phyloP scores from a whole-genome alignment of 1,139 yeast genomes.

The Saccharomyces hybrid region DNA sequence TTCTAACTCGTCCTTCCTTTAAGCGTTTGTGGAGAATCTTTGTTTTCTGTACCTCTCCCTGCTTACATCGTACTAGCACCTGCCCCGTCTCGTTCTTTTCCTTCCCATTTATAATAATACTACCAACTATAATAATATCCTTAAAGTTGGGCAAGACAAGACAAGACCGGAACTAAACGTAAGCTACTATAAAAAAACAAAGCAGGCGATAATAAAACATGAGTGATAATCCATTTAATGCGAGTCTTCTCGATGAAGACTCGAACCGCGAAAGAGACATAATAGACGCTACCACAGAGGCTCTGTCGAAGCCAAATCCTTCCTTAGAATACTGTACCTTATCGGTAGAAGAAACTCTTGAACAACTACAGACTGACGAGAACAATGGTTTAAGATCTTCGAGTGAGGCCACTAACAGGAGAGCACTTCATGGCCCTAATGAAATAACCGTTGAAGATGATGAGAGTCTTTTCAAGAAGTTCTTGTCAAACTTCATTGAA shows the following conservation, averaged over 20 bases:
- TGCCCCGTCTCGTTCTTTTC: neutral
- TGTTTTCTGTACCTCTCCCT: neutral
- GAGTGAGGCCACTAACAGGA: slow-evolving; percentile 64
- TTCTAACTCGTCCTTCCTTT: neutral
- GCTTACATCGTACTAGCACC: neutral
- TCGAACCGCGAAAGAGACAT: slow-evolving; percentile 6
- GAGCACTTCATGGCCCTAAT: slow-evolving; percentile 58
- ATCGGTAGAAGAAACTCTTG: slow-evolving; percentile 54
- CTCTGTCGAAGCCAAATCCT: slow-evolving; percentile 29
- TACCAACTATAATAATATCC: neutral
- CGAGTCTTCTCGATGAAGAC: slow-evolving; percentile 14
- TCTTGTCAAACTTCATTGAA: slow-evolving; percentile 70
- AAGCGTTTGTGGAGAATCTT: neutral
- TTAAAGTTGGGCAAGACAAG: neutral
- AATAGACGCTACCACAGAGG: slow-evolving; percentile 14
- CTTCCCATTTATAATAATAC: neutral
- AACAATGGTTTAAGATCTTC: slow-evolving; percentile 52
- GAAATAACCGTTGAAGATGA: slow-evolving; percentile 26
- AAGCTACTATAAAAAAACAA: neutral
- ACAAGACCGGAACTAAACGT: neutral
- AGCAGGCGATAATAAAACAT: slow-evolving; percentile 5
- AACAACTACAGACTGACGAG: slow-evolving; percentile 54
- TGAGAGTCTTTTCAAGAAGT: slow-evolving; percentile 51
- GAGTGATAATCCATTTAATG: slow-evolving; percentile 31
- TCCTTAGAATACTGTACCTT: slow-evolving; percentile 44